A percentile compares a stretch with the other conserved stretches of the same genome.
These are phyloP conservation scores for Aegilops tauschii DNA, from an alignment of 176 grass and related monocot genomes.

Conservation along the genomic window DNA sequence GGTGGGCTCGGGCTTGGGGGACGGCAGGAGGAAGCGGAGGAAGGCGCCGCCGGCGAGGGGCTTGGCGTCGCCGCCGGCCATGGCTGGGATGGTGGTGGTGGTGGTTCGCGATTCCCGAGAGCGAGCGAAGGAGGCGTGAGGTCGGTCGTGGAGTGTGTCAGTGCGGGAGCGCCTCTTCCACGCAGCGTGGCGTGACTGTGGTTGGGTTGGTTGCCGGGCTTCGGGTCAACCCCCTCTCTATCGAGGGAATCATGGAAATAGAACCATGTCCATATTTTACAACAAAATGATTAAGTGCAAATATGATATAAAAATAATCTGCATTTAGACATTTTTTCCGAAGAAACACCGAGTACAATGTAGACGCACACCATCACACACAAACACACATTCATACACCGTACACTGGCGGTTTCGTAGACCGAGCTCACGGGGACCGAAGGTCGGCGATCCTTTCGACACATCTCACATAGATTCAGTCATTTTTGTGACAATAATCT, in stretches of 20 bases:
- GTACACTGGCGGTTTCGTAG: too few species aligned
- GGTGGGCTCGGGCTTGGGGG: background rate
- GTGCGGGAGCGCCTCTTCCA: background rate
- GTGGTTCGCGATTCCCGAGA: background rate
- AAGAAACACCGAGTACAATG: background rate
- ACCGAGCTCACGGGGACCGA: too few species aligned
- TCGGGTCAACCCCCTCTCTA: background rate
- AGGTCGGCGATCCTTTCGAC: too few species aligned
- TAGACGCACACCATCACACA: background rate
- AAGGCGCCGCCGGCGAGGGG: background rate
- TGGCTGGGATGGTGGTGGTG: background rate
- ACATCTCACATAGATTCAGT: too few species aligned
- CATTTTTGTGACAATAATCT: too few species aligned
- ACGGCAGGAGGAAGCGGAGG: constrained; percentile 36
- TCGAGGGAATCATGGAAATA: background rate
- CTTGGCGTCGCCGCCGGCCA: constrained; percentile 22
- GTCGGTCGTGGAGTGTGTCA: background rate
- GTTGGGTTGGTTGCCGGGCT: background rate
- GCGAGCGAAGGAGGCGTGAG: constrained; percentile 23
- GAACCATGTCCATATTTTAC: background rate
- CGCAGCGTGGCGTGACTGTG: background rate
- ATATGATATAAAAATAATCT: too few species aligned
- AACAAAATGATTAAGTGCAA: too few species aligned
- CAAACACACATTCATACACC: too few species aligned
- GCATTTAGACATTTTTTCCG: background rate